phyloP scores from a whole-genome alignment of 2,329 filamentous ascomycete species.

The Hypoxylon sp. region DNA sequence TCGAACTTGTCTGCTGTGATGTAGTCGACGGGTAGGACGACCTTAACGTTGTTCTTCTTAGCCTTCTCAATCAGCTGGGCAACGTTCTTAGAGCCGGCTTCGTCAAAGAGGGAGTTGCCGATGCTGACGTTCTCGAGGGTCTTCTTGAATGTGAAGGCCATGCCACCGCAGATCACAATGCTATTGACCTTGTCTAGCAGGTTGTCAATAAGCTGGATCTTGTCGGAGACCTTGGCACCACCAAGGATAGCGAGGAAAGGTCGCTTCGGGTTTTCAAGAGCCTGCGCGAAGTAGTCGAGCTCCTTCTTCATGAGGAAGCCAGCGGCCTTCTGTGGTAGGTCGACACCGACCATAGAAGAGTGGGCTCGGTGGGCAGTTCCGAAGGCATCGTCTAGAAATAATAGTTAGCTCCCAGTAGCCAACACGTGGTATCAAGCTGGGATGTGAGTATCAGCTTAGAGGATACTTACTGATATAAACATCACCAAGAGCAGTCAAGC shows the following conservation, averaged over 20 bases:
- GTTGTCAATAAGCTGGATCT: conserved; percentile 99
- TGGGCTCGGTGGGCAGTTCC: conserved; percentile 98
- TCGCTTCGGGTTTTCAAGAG: conserved; percentile 90
- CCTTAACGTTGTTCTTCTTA: conserved; percentile 94
- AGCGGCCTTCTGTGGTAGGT: conserved; percentile 95
- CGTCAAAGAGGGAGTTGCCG: conserved; percentile 92
- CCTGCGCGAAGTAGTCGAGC: conserved; percentile 98
- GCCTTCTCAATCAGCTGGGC: conserved; percentile 92
- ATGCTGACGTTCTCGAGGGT: conserved; percentile 92
- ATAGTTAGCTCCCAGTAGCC: conserved; percentile 42
- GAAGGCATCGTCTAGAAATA: conserved; percentile 87
- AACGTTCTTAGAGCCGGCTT: conserved; percentile 93
- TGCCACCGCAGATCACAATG: conserved; percentile 95
- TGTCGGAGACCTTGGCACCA: conserved; percentile 98
- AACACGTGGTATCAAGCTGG: not conserved
- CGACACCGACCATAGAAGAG: conserved; percentile 98
- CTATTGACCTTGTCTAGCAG: conserved; percentile 97
- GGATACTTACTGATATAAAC: conserved; percentile 88
- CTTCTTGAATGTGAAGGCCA: conserved; percentile 99
- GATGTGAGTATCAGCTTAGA: not conserved
- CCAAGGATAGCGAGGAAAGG: conserved; percentile 99
- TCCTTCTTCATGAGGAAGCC: conserved; percentile 99
- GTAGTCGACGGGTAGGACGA: conserved; percentile 95
- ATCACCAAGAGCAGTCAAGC: conserved; percentile 93
- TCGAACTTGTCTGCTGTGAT: conserved; percentile 96